Evolutionary conservation across 305 asterid species (phyloP).

Genomic region (Fraxinus xanthoxyloides): DNA sequence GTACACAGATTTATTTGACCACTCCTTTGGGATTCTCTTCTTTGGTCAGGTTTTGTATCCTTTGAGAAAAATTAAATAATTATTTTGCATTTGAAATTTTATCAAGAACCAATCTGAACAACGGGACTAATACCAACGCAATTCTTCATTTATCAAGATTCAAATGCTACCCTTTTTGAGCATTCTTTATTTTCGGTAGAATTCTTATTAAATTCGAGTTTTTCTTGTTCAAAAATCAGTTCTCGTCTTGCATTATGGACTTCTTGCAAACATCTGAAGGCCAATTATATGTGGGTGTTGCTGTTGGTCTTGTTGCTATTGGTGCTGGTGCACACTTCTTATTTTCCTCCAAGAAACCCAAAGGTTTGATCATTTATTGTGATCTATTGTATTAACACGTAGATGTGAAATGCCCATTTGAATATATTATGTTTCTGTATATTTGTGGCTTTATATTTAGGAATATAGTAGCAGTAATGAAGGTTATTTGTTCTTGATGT

Average conservation of each 20-base stretch:
- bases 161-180: background rate
- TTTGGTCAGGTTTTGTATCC: background rate
- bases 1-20: background rate
- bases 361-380: conserved; percentile 36
- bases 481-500: background rate
- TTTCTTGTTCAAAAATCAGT: background rate
- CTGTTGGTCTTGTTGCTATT: conserved; percentile 52
- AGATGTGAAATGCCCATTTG: background rate
- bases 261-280: conserved; percentile 60
- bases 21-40: background rate
- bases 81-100: background rate
- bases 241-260: conserved; percentile 44
- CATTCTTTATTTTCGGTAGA: background rate
- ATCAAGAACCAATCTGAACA: background rate
- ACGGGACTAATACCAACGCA: background rate
- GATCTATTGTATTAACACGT: background rate
- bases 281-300: conserved; percentile 51
- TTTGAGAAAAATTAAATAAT: background rate
- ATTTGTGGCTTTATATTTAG: conserved; percentile 1
- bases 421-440: background rate
- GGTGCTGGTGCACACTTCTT: conserved; percentile 51
- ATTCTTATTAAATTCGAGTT: background rate
- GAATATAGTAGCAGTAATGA: conserved; percentile 2
- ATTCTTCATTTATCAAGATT: background rate
- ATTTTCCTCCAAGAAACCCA: conserved; percentile 58